Conservation (phyloP, 2,329 filamentous ascomycete species). For the Anisogramma anomala region DNA sequence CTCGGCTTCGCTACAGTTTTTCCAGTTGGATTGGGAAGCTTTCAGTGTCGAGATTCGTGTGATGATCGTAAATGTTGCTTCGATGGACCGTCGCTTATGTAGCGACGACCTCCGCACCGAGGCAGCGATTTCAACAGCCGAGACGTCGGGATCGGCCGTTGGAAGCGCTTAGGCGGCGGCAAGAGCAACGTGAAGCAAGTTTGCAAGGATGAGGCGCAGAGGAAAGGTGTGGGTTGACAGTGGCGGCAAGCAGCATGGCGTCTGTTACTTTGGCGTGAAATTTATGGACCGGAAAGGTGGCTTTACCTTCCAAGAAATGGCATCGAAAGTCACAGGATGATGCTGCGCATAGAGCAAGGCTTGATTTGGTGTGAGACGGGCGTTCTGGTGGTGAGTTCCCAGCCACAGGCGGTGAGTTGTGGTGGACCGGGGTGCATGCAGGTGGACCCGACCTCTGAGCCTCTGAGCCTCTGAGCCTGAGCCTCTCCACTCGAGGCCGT, state of each 20-base stretch:
- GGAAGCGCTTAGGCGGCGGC: background rate
- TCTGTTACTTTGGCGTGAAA: background rate
- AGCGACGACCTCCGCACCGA: background rate
- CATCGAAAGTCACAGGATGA: background rate
- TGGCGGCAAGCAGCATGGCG: background rate
- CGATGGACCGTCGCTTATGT: no score
- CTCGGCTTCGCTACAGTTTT: no score
- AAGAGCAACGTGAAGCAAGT: background rate
- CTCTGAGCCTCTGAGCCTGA: slow-evolving; percentile 5
- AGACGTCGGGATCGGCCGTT: background rate
- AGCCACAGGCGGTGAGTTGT: slow-evolving; percentile 15
- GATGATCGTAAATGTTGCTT: no score
- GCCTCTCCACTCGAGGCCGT: no score
- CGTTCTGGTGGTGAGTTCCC: slow-evolving; percentile 12
- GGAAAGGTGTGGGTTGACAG: background rate
- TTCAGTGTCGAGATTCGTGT: no score
- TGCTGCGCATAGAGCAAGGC: no score
- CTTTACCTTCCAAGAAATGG: background rate
- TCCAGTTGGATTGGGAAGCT: no score
- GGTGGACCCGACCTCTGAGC: no score
- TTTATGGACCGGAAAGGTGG: background rate
- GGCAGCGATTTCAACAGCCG: background rate
- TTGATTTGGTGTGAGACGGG: slow-evolving; percentile 2
- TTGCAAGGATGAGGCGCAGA: background rate
- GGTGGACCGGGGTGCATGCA: no score